Conservation (phyloP, 116 monocot species). For the Zostera marina region DNA sequence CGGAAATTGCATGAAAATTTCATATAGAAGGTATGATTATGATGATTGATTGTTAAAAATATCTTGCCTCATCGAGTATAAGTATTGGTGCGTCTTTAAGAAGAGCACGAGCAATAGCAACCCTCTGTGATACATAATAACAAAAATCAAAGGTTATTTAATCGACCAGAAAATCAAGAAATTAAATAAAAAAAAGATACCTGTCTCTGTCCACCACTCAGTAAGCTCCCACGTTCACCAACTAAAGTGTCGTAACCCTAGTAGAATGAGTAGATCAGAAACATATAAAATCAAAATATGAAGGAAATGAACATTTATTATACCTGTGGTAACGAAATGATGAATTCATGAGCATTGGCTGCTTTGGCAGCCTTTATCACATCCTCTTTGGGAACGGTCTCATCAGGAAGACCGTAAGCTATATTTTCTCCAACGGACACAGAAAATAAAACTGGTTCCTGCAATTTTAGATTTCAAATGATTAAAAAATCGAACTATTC, state of each 20-base stretch:
- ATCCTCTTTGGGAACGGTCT: constrained; percentile 78
- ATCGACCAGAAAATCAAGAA: not conserved
- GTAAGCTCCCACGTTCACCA: constrained; percentile 82
- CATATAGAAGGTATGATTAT: not conserved
- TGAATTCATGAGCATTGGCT: constrained; percentile 97
- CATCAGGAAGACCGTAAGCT: constrained; percentile 95
- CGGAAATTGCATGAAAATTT: not conserved
- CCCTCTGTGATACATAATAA: constrained; percentile 40
- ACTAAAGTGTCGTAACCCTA: constrained; percentile 93
- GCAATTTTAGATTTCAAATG: constrained; percentile 3
- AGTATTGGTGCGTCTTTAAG: constrained; percentile 91
- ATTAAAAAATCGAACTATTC: not conserved
- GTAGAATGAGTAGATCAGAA: not conserved
- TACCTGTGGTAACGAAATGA: constrained; percentile 91
- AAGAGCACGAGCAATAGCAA: constrained; percentile 91
- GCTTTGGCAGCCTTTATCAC: constrained; percentile 95
- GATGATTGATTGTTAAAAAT: not conserved
- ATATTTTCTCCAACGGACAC: constrained; percentile 95
- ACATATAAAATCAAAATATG: not conserved
- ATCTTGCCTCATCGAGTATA: constrained; percentile 83
- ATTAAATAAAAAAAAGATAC: constrained; percentile 11
- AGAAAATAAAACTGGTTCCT: constrained; percentile 96
- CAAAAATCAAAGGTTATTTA: not conserved
- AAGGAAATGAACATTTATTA: not conserved
- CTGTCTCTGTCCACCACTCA: constrained; percentile 96